Base-by-base conservation (phyloP, 108 stramenopile species). In the Pseudonitzschia pungens region DNA sequence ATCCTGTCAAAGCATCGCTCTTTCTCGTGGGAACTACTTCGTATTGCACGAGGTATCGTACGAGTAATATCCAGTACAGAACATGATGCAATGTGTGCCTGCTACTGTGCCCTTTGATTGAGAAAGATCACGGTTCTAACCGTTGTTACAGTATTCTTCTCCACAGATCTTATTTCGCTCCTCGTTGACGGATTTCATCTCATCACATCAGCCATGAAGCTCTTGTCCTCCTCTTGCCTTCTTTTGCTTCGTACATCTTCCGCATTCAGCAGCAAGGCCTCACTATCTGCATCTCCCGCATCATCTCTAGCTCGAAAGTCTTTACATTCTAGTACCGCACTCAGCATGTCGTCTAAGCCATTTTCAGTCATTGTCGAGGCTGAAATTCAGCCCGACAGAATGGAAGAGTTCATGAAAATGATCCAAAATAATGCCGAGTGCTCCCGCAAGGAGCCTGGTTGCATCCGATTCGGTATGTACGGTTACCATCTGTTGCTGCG, bases 341-440 rank as follows among this genome's bases (percentile, higher is more conserved):
- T 78, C 14, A 71, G 45, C 10, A 75, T 69, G 65, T 69, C 73
- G 59, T 40, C 33, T 18, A 75, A 79, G 52, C 90, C 90, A 15
- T 86, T 91, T 57, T 79, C 83, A 56, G 81, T 94, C 54, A 76
- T 94, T 11, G 93, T 94, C 22, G 86, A 94, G 45, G 93, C 87
- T 45, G 90, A 90, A 68, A 83, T 94, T 48, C 70, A 90, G 54
- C 84, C 86, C 29, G 81, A 87, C 57, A 84, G 93, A 20, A 86
- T 92, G 81, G 93, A 84, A 16, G 93, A 94, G 62, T 92, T 94
- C 72, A 50, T 94, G 43, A 72, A 83, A 22, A 86, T 91, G 74
- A 94, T 94, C 50, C 80, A 89, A 75, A 84, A 78, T 71, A 91
- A 94, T 78, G 93, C 93, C n/a, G 41, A 72, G 3, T 72, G 84